Evolutionary conservation across 495 filamentous ascomycete genomes (phyloP).

Genomic region (Talaromyces wortmannii): DNA sequence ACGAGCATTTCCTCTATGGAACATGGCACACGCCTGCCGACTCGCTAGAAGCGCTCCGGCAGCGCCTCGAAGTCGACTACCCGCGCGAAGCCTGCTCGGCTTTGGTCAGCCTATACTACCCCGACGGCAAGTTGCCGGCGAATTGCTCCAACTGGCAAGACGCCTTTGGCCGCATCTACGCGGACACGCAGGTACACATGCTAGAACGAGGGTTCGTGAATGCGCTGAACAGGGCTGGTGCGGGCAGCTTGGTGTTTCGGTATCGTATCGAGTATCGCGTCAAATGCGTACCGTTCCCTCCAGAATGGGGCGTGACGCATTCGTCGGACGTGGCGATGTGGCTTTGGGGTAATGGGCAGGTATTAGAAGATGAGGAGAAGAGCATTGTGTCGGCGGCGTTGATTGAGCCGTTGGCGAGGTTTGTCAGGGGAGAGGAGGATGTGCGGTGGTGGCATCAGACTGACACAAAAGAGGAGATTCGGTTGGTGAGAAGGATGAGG

Average conservation of each 20-base stretch:
- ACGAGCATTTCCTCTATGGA: conserved; percentile 48
- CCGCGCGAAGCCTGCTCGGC: conserved; percentile 32
- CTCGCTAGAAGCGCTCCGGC: conserved; percentile 27
- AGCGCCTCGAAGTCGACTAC: conserved; percentile 47
- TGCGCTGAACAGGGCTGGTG: conserved; percentile 18
- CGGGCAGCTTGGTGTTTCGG: conserved; percentile 25
- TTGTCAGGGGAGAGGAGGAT: conserved; percentile 28
- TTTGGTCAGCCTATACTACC: conserved; percentile 38
- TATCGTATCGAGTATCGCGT: conserved; percentile 46
- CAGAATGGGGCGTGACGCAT: conserved; percentile 51
- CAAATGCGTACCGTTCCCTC: conserved; percentile 32
- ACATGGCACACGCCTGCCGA: conserved; percentile 29
- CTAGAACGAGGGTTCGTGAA: conserved; percentile 36
- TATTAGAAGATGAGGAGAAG: conserved; percentile 34
- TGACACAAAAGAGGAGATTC: conserved; percentile 7
- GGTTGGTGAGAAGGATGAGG: conserved; percentile 32
- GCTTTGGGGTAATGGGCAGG: conserved; percentile 48
- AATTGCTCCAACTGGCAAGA: conserved; percentile 31
- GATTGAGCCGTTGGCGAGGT: conserved; percentile 34
- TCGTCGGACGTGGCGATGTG: conserved; percentile 48
- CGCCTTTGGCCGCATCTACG: conserved; percentile 49
- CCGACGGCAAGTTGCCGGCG: conserved; percentile 16
- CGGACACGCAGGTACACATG: conserved; percentile 48
- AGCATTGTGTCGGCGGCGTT: conserved; percentile 24
- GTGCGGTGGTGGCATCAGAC: conserved; percentile 32